Conservation (phyloP, 495 filamentous ascomycete species). For the Gamarada debralockiae region DNA sequence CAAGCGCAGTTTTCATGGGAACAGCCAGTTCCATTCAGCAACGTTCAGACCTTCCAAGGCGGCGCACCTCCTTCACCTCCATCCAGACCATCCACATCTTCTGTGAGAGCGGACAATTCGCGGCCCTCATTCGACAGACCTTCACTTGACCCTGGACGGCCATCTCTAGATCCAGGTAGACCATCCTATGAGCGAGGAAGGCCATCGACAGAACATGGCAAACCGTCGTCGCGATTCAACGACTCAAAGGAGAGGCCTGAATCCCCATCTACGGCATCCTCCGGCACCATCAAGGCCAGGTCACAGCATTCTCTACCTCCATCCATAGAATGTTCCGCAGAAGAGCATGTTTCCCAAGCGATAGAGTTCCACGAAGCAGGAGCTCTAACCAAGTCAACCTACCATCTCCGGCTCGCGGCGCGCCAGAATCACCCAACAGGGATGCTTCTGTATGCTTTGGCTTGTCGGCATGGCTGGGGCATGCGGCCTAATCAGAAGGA, state of each 20-base stretch:
- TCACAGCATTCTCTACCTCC: constrained; percentile 45
- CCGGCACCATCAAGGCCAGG: constrained; percentile 57
- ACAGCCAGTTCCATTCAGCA: constrained; percentile 51
- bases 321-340: constrained; percentile 46
- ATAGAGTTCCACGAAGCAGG: constrained; percentile 86
- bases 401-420: constrained; percentile 89
- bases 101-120: constrained; percentile 26
- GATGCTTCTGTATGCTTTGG: constrained; percentile 94
- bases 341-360: constrained; percentile 84
- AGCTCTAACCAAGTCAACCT: constrained; percentile 84
- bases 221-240: constrained; percentile 26
- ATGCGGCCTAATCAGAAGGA: constrained; percentile 88
- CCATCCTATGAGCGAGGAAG: constrained; percentile 36
- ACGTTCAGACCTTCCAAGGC: constrained; percentile 38
- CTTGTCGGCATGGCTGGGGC: constrained; percentile 97
- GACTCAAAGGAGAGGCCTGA: constrained; percentile 11
- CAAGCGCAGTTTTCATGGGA: constrained; percentile 30
- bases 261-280: constrained; percentile 62
- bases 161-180: constrained; percentile 39
- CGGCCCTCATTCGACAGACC: constrained; percentile 34
- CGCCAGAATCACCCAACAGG: constrained; percentile 80
- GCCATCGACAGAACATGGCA: constrained; percentile 41
- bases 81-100: constrained; percentile 28
- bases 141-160: constrained; percentile 19
- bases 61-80: constrained; percentile 51